Evolutionary conservation across 1,284 basidiomycete genomes (phyloP).

Genomic region (Ganoderma lucidum): DNA sequence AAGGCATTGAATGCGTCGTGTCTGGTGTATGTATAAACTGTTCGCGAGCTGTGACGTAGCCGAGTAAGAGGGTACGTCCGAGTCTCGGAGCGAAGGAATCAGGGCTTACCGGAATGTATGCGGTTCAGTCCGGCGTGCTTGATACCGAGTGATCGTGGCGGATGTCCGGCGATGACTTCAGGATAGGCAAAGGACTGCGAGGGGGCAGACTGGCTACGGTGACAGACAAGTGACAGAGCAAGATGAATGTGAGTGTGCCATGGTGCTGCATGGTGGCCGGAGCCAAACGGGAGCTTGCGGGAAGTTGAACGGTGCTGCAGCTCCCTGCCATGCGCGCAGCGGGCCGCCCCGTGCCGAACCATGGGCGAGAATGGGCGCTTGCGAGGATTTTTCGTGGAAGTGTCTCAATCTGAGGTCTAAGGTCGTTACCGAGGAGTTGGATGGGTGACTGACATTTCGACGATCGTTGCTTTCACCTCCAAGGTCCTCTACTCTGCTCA

Average conservation of each 20-base stretch:
- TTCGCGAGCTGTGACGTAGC: neutral
- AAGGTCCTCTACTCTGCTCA: neutral
- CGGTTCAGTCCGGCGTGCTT: neutral
- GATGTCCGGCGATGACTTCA: neutral
- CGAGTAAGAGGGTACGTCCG: neutral
- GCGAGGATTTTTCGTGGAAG: constrained; percentile 3
- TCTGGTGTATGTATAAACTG: neutral
- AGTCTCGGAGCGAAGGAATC: neutral
- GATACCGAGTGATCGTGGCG: neutral
- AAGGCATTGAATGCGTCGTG: neutral
- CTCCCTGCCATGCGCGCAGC: neutral
- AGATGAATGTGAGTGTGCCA: neutral
- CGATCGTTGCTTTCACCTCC: neutral
- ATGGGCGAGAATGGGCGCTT: neutral
- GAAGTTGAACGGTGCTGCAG: neutral
- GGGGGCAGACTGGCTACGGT: neutral
- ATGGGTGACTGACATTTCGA: neutral
- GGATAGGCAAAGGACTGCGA: neutral
- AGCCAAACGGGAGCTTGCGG: neutral
- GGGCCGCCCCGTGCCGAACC: neutral
- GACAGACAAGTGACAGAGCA: neutral
- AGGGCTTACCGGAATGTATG: neutral
- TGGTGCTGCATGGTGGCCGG: neutral
- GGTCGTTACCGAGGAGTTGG: too few relatives aligned
- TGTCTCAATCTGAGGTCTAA: too few relatives aligned